Percentiles rank a stretch among this genome's conserved stretches.
phyloP scores from a whole-genome alignment of 805 yeast species.

The Saccharomyces cerevisiae region DNA sequence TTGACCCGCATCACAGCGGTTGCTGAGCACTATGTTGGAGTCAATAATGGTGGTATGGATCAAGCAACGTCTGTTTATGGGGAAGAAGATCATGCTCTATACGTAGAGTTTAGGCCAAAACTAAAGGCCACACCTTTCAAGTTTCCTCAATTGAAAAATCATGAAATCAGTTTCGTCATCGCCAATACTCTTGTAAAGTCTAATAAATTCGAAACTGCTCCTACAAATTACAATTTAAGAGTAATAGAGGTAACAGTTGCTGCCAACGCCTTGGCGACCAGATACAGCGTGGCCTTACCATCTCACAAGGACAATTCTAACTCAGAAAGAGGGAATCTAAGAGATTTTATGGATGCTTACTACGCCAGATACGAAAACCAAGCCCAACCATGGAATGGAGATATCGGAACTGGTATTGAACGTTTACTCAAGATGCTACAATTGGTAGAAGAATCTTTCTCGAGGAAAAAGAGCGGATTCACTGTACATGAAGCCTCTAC shows the following conservation, averaged over 20 bases:
- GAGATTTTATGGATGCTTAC: conserved; percentile 54
- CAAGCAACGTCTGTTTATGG: conserved; percentile 68
- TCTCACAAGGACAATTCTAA: conserved; percentile 12
- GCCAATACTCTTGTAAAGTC: conserved; percentile 57
- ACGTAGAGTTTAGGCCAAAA: conserved; percentile 52
- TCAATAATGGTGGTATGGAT: conserved; percentile 76
- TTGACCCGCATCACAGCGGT: conserved; percentile 54
- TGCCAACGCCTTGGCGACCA: conserved; percentile 47
- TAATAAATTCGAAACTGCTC: conserved; percentile 62
- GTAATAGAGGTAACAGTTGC: conserved; percentile 66
- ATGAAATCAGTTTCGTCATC: conserved; percentile 45
- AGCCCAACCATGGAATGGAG: conserved; percentile 38
- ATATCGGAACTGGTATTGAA: conserved; percentile 35
- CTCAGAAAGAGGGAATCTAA: conserved; percentile 43
- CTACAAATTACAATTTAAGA: conserved; percentile 57
- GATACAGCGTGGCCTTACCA: conserved; percentile 34
- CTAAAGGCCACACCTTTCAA: conserved; percentile 46
- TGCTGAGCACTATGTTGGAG: conserved; percentile 65
- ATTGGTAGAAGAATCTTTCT: conserved; percentile 38
- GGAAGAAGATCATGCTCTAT: conserved; percentile 46
- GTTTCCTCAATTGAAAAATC: conserved; percentile 42
- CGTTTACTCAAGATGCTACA: conserved; percentile 36
- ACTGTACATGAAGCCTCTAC: conserved; percentile 41
- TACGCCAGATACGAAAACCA: conserved; percentile 23
- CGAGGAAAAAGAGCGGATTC: conserved; percentile 38